Percentiles rank a stretch among this genome's conserved stretches.
phyloP scores from a whole-genome alignment of 192 early-diverging fungal genomes.

The Mortierella alpina region DNA sequence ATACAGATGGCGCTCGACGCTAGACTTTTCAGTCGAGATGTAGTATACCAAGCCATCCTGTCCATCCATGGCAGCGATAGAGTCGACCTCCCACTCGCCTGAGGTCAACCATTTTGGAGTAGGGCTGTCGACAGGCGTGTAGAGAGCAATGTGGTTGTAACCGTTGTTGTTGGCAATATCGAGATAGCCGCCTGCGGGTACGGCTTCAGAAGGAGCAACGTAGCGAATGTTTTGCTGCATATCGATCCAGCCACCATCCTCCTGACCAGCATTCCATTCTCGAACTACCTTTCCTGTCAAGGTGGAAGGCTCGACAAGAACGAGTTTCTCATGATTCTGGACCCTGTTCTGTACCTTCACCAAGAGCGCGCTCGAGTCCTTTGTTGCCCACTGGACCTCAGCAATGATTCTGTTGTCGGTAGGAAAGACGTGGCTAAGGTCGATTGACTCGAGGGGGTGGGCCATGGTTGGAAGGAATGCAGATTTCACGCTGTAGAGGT shows the following conservation, averaged over 20 bases:
- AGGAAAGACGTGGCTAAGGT: slow-evolving; percentile 58
- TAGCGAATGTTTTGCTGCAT: slow-evolving; percentile 61
- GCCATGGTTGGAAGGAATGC: slow-evolving; percentile 19
- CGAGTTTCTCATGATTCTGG: slow-evolving; percentile 83
- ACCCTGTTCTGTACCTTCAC: slow-evolving; percentile 90
- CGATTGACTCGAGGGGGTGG: slow-evolving; percentile 22
- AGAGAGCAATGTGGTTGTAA: slow-evolving; percentile 76
- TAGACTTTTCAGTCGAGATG: slow-evolving; percentile 38
- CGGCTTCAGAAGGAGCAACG: slow-evolving; percentile 31
- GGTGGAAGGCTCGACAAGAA: slow-evolving; percentile 58
- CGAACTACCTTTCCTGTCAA: slow-evolving; percentile 60
- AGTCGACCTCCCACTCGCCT: slow-evolving; percentile 80
- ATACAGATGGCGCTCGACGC: slow-evolving; percentile 45
- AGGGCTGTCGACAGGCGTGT: slow-evolving; percentile 60
- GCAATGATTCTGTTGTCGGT: slow-evolving; percentile 83
- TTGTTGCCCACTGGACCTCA: slow-evolving; percentile 86
- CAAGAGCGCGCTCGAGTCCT: slow-evolving; percentile 67
- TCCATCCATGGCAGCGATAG: slow-evolving; percentile 54
- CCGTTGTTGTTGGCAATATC: slow-evolving; percentile 75
- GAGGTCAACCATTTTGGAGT: slow-evolving; percentile 67
- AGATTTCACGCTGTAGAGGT: slow-evolving; percentile 68
- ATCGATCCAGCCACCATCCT: slow-evolving; percentile 84
- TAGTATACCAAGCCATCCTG: slow-evolving; percentile 41
- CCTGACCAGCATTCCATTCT: slow-evolving; percentile 67
- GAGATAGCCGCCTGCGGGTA: slow-evolving; percentile 63